Conservation (phyloP, 805 yeast genomes). For the Wickerhamomyces chambardii region DNA sequence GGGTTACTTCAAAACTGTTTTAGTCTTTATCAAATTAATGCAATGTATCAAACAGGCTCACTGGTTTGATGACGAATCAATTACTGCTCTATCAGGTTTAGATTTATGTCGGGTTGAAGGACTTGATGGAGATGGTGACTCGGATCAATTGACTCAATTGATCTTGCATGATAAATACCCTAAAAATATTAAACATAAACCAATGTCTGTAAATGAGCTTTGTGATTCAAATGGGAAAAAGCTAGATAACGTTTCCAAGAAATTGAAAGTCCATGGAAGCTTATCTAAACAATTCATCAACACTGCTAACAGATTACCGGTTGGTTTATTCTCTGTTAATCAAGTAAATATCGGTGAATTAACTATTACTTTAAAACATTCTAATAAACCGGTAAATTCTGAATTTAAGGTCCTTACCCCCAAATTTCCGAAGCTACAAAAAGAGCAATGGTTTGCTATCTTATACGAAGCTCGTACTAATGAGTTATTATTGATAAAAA, state of each 20-base stretch:
- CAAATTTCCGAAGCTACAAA: conserved; percentile 81
- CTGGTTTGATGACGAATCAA: conserved; percentile 78
- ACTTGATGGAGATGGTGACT: conserved; percentile 10
- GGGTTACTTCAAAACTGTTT: conserved; percentile 58
- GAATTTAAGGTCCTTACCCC: conserved; percentile 71
- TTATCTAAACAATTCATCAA: conserved; percentile 38
- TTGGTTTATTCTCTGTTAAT: conserved; percentile 33
- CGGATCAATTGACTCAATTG: conserved; percentile 3
- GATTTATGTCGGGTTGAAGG: conserved; percentile 12
- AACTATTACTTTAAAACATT: conserved; percentile 40
- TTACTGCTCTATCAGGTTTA: conserved; percentile 23
- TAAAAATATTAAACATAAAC: neutral
- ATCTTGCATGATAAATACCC: neutral
- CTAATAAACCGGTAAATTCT: conserved; percentile 31
- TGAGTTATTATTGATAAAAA: conserved; percentile 57
- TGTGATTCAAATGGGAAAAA: conserved; percentile 26
- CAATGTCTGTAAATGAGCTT: conserved; percentile 5
- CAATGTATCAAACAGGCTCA: conserved; percentile 81
- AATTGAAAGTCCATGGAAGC: conserved; percentile 31
- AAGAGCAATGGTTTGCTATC: conserved; percentile 88
- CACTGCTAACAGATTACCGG: conserved; percentile 53
- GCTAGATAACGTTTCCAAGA: conserved; percentile 20
- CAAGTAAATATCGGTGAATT: conserved; percentile 30
- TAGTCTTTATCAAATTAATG: conserved; percentile 61
- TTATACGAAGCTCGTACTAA: conserved; percentile 37